Evolutionary conservation across 2,329 filamentous ascomycete species (phyloP).

Genomic region (Blumeria graminis): DNA sequence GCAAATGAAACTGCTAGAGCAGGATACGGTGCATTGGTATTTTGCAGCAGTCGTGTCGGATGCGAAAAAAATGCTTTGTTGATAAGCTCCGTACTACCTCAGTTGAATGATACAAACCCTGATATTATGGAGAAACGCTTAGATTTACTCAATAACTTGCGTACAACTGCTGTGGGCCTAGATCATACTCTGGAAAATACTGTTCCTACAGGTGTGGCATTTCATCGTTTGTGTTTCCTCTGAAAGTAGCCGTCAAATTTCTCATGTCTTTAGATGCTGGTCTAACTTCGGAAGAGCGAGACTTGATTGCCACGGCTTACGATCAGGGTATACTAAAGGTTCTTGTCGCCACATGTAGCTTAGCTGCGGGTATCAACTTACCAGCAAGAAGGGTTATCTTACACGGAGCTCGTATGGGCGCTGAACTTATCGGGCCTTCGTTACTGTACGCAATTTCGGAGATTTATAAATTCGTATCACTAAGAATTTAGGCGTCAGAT

Average conservation of each 20-base stretch:
- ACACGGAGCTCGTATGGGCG: constrained; percentile 51
- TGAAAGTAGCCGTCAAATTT: not conserved
- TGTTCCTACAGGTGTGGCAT: constrained; percentile 42
- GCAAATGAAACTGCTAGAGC: constrained; percentile 42
- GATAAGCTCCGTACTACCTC: constrained; percentile 42
- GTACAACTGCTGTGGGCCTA: constrained; percentile 38
- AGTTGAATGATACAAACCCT: constrained; percentile 18
- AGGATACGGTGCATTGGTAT: constrained; percentile 49
- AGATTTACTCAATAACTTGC: constrained; percentile 40
- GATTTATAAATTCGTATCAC: constrained; percentile 1
- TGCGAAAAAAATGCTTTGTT: constrained; percentile 45
- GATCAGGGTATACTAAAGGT: constrained; percentile 43
- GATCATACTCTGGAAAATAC: constrained; percentile 41
- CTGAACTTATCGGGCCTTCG: constrained; percentile 51
- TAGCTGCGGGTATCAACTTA: constrained; percentile 66
- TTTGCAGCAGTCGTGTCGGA: constrained; percentile 42
- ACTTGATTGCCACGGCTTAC: constrained; percentile 46
- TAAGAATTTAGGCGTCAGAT: constrained; percentile 36
- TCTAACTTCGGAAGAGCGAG: constrained; percentile 51
- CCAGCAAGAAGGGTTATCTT: constrained; percentile 50
- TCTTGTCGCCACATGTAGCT: constrained; percentile 52
- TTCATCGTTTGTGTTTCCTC: constrained; percentile 35
- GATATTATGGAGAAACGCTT: constrained; percentile 30
- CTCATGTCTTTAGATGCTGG: constrained; percentile 23
- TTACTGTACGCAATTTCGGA: constrained; percentile 29